Evolutionary conservation across 768 basidiomycete genomes (phyloP).

Genomic region (Mycena capillaripes): DNA sequence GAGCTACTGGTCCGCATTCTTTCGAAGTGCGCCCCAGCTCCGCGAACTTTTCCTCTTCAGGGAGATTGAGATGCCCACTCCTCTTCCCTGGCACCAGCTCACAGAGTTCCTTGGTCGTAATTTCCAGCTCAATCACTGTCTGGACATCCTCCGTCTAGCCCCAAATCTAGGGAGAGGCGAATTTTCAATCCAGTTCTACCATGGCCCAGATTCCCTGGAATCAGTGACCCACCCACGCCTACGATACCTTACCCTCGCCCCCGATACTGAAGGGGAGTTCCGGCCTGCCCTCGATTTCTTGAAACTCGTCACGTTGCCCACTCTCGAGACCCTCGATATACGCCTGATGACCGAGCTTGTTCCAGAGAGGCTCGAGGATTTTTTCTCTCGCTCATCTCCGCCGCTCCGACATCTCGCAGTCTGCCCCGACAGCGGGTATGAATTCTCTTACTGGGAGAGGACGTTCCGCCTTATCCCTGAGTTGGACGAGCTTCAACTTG

Average conservation of each 20-base stretch:
- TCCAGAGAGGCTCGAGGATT: neutral
- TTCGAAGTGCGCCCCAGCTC: neutral
- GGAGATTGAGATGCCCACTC: neutral
- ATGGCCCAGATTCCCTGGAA: neutral
- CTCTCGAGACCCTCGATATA: neutral
- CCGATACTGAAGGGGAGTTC: neutral
- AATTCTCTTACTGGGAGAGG: neutral
- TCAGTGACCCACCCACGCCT: neutral
- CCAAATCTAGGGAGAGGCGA: neutral
- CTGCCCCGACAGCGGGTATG: neutral
- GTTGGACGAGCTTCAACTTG: neutral
- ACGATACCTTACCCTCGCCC: neutral
- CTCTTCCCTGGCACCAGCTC: conserved; percentile 16
- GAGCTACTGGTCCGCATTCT: conserved; percentile 1
- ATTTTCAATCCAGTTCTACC: neutral
- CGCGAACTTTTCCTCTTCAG: neutral
- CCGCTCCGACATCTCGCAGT: neutral
- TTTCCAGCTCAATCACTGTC: neutral
- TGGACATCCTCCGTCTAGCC: neutral
- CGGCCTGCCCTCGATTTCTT: neutral
- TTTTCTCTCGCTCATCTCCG: conserved; percentile 16
- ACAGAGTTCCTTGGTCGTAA: neutral
- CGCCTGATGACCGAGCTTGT: neutral
- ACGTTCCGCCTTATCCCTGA: conserved; percentile 18
- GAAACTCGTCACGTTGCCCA: neutral